These are phyloP conservation scores for Monocercomonoides exilis DNA, from an alignment of 78 protist genomes.

Conservation along the genomic window DNA sequence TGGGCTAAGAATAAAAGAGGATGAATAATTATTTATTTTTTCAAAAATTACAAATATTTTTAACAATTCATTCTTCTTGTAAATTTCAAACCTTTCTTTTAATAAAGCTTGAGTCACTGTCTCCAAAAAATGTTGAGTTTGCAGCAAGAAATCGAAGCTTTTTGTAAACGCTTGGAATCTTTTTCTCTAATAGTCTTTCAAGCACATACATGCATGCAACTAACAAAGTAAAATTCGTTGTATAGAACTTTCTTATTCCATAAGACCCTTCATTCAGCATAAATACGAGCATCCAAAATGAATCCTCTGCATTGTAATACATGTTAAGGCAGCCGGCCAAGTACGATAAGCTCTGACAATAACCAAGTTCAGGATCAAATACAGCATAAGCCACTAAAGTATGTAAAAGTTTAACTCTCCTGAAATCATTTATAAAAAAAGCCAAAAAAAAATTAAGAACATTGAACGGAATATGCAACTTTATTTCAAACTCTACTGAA, in stretches of 20 bases:
- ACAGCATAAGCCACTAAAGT: not conserved
- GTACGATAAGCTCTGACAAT: not conserved
- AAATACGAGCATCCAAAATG: not conserved
- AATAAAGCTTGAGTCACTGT: too few relatives aligned
- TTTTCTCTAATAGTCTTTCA: not conserved
- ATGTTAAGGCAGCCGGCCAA: not conserved
- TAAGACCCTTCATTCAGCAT: not conserved
- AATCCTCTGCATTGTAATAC: not conserved
- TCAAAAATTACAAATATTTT: too few relatives aligned
- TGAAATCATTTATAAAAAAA: not conserved
- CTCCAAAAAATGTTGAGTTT: not conserved
- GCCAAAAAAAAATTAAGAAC: not conserved
- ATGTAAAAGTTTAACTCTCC: not conserved
- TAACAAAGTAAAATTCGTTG: not conserved
- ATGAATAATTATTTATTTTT: too few relatives aligned
- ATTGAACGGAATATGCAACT: not conserved
- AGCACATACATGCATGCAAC: not conserved
- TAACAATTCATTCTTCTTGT: too few relatives aligned
- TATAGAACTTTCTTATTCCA: not conserved
- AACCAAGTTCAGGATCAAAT: not conserved
- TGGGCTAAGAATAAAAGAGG: too few relatives aligned
- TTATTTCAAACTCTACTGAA: too few relatives aligned
- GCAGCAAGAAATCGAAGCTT: not conserved
- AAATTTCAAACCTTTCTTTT: too few relatives aligned
- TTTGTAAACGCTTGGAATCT: not conserved